Evolutionary conservation across 2,329 filamentous ascomycete genomes (phyloP).

Genomic region (Lachnellula hyalina): DNA sequence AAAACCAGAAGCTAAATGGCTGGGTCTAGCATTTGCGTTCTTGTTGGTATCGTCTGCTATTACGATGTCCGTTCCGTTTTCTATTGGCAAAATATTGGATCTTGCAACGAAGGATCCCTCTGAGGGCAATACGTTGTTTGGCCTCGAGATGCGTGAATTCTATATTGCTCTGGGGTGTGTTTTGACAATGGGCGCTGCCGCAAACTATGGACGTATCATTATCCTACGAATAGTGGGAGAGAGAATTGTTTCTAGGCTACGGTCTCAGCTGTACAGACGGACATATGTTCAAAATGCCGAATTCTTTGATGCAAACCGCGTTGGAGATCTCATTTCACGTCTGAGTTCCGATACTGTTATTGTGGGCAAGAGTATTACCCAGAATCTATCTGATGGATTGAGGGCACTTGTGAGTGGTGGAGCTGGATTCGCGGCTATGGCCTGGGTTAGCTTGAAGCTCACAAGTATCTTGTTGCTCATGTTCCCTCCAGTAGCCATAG

Average conservation of each 20-base stretch:
- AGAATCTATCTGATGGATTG: constrained; percentile 95
- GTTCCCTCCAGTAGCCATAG: constrained; percentile 84
- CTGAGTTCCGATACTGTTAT: constrained; percentile 96
- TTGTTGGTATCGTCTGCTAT: constrained; percentile 85
- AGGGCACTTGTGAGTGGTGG: constrained; percentile 83
- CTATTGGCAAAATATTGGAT: constrained; percentile 92
- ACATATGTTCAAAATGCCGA: constrained; percentile 98
- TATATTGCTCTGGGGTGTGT: constrained; percentile 74
- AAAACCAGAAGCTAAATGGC: constrained; percentile 71
- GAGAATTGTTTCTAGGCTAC: constrained; percentile 82
- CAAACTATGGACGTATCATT: constrained; percentile 92
- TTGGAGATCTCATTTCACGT: constrained; percentile 92
- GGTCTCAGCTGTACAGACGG: constrained; percentile 82
- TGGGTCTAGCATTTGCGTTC: constrained; percentile 75
- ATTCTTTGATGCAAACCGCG: constrained; percentile 96
- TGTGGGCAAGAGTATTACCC: constrained; percentile 96
- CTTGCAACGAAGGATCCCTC: constrained; percentile 70
- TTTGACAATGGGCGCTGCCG: constrained; percentile 75
- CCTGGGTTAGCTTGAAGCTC: constrained; percentile 88
- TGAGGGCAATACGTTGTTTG: constrained; percentile 70
- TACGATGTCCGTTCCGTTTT: constrained; percentile 95
- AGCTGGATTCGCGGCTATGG: constrained; percentile 88
- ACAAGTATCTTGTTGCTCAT: constrained; percentile 82
- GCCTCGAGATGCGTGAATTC: constrained; percentile 80
- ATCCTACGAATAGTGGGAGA: constrained; percentile 92